Base-by-base conservation (phyloP, 805 yeast species). In the Priceomyces castillae region DNA sequence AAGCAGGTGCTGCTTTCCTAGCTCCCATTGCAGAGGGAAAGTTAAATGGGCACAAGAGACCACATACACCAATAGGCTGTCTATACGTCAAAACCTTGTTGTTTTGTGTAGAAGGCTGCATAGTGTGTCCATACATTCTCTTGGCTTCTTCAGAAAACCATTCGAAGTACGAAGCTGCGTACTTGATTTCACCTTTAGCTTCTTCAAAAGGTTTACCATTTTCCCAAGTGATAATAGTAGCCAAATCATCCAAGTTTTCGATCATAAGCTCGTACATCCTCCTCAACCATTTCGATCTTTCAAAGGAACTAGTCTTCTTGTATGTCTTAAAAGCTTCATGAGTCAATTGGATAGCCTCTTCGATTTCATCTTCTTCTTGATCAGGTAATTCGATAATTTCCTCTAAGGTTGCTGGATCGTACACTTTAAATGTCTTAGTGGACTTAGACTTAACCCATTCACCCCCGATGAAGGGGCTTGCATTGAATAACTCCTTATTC, bases 1-100 rank as follows among this genome's bases (percentile, higher is more conserved):
- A 61, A 0, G 84, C 84, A 22, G 86, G 82, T 18, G 78, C 84
- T 3, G 78, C 79, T 51, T 82, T 81, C 51, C 86, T 71, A 7
- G 84, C 75, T 40, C 81, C 78, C 85, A 81, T 81, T 12, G 84
- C 85, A 46, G 72, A 65, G 23, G 87, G 87, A 66, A 81, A 81
- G 59, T 81, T 81, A 78, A 83, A 81, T 23, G 86, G 86, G 43
- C 82, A 76, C 50, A 81, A 75, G 47, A 79, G 69, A 25, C 82
- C 84, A 38, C 81, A 79, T 5, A 79, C 81, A 39, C 87, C 87
- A 40, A 81, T 73, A 4, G 85, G 84, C 54, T 80, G 81, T 51
- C 74, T 77, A 40, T 69, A 53, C 16, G 85, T 78, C 47, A 74
- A 65, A 17, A 76, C 75, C 57, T 81, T 73, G 53, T 76, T 78